Evolutionary conservation across 805 yeast genomes (phyloP).

Genomic region (Candida taoyuanica): DNA sequence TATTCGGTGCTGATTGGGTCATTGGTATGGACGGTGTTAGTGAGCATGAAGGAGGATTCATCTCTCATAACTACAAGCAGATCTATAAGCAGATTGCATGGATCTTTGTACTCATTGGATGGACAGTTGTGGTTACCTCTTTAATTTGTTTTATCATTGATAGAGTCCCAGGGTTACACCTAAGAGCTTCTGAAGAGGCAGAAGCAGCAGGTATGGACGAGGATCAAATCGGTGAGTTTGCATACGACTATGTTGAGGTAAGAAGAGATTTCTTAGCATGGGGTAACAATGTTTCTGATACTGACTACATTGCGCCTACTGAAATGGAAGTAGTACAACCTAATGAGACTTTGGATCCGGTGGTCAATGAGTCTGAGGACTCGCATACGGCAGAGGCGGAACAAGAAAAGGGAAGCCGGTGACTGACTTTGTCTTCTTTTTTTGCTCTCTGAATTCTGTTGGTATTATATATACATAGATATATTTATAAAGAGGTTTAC

Average conservation of each 20-base stretch:
- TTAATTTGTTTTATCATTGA: constrained; percentile 69
- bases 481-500: too few species aligned
- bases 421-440: too few species aligned
- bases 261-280: constrained; percentile 76
- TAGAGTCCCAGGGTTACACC: constrained; percentile 73
- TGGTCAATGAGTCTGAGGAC: too few species aligned
- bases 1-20: constrained; percentile 84
- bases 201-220: constrained; percentile 92
- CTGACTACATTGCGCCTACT: constrained; percentile 4
- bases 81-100: constrained; percentile 87
- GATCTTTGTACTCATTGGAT: constrained; percentile 69
- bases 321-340: not conserved
- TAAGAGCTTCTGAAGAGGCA: constrained; percentile 78
- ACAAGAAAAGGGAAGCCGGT: too few species aligned
- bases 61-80: constrained; percentile 86
- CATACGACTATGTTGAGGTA: constrained; percentile 97
- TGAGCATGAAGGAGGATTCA: constrained; percentile 87
- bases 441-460: too few species aligned
- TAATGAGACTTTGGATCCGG: too few species aligned
- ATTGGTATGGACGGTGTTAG: constrained; percentile 87
- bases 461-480: too few species aligned
- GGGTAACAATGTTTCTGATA: constrained; percentile 28
- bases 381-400: too few species aligned
- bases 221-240: constrained; percentile 96
- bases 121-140: constrained; percentile 71